Base-by-base conservation (phyloP, 176 grass and related monocot species). In the Alloteropsis semialata region DNA sequence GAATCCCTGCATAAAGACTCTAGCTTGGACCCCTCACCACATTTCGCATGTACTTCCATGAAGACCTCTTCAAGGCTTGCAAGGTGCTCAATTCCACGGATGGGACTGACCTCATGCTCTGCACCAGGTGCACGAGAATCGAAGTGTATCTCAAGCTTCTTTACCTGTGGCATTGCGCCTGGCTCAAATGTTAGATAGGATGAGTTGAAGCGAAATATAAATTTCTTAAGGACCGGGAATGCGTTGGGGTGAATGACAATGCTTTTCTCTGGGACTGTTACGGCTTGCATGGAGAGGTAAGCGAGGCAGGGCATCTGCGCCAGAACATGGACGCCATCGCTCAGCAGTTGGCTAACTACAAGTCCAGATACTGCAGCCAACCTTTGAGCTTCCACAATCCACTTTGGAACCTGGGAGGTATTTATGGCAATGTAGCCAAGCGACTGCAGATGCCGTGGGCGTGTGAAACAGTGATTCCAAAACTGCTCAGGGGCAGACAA, bases 341-440 rank as follows among this genome's bases (percentile, higher is more conserved):
- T 7, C 3, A 0, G 0, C 2, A 54, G 46, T 19, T 36, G 17
- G 15, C n/a, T 2, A 4, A 54, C 28, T 32, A 0, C 17, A 36
- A 36, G n/a, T n/a, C n/a, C n/a, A n/a, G 28, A 36, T 38, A 77
- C 3, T n/a, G 4, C 18, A 43, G 75, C 18, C 10, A 77, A 53
- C 22, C 57, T 24, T 3, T 10, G 10, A 43, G 38, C 13, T 2
- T 19, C 2, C 4, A 14, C 39, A 7, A 62, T 62, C 56, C 55
- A 45, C 0, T 21, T 12, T 45, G 41, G 75, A 1, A 78, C 1
- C 15, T 72, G 27, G 27, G 25, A 5, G 0, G 18, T 19, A 9
- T 0, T 7, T 14, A 4, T 1, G 1, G n/a, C n/a, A n/a, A n/a
- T n/a, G n/a, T n/a, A n/a, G n/a, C 2, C 13, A 49, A 49, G 1